Evolutionary conservation across 2,329 filamentous ascomycete genomes (phyloP), one percentile per base, ranked within the genome.

Genomic region (Rutstroemia sp.): DNA sequence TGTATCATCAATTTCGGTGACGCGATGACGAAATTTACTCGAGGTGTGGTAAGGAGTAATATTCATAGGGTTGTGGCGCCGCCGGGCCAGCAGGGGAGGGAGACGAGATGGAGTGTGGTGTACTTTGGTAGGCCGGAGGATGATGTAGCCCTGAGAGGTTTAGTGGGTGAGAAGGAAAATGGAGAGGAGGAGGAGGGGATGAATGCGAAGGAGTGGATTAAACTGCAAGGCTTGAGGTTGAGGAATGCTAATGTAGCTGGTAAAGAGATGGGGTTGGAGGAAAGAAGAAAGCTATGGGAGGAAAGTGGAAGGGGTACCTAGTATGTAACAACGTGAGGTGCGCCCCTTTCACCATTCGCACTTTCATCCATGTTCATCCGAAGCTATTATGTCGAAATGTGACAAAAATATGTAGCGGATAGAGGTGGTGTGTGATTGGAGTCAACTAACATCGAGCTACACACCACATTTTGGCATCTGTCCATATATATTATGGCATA

Each of bases 21-120:
- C 47, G 68, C 71, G 9, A 67, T 72, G 62, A 66, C 68, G 14
- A 66, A 70, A 44, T 71, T 69, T 44, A 69, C 68, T 1, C 62
- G 63, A 39, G 70, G 70, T 2, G 41, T 71, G 27, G 58, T 72
- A 19, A 64, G 67, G 27, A 66, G 63, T 34, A 69, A 68, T 46
- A 61, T 71, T n/a, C 71, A 72, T 61, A 63, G 70, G 1, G 70
- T 72, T 12, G 65, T 69, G 1, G 62, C 59, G 21, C 66, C 70
- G 0, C 70, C 69, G 14, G 70, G 65, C 4, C 49, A 62, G 16
- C 65, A 67, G 49, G 63, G 54, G 1, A 47, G 25, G 2, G 51
- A 60, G 19, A 63, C 58, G 5, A 69, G 80, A 54, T 78, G 75
- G 63, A 80, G 77, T 66, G 61, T 82, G 19, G 79, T 81, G 9